These are phyloP conservation scores for Agrocybe praecox DNA, from an alignment of 768 basidiomycete genomes.

Conservation along the genomic window DNA sequence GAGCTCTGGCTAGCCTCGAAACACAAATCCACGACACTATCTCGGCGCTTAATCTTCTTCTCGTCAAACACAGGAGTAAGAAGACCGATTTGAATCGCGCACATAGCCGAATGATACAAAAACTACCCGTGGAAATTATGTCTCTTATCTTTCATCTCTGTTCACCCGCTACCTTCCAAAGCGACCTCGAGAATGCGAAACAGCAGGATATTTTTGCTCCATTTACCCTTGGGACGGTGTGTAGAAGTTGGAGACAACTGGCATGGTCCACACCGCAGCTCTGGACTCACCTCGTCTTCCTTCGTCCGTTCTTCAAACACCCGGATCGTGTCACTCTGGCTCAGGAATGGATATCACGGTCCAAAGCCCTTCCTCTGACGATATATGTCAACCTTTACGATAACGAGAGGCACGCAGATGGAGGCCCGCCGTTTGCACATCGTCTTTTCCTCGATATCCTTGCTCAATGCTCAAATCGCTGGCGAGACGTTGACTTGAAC, in stretches of 20 bases:
- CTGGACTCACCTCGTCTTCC: background rate
- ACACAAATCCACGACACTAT: background rate
- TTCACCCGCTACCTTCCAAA: background rate
- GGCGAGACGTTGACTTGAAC: background rate
- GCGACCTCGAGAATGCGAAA: background rate
- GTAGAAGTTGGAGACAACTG: constrained; percentile 1
- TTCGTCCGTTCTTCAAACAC: background rate
- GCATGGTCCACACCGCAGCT: constrained; percentile 5
- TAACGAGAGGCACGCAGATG: background rate
- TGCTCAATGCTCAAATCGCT: background rate
- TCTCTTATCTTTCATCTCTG: background rate
- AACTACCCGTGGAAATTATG: background rate
- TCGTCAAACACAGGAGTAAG: background rate
- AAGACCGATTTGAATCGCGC: background rate
- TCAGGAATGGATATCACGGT: background rate
- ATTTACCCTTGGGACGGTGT: background rate
- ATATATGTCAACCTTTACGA: background rate
- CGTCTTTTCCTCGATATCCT: background rate
- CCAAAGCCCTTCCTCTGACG: background rate
- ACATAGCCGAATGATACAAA: background rate
- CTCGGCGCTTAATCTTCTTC: background rate
- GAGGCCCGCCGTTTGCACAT: background rate
- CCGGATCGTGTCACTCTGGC: background rate
- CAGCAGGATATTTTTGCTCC: background rate
- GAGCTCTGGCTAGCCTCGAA: background rate